Percentiles rank a stretch among this genome's conserved stretches.
Evolutionary conservation across 148 eudicot species (phyloP).

Genomic region (Drosera capensis): DNA sequence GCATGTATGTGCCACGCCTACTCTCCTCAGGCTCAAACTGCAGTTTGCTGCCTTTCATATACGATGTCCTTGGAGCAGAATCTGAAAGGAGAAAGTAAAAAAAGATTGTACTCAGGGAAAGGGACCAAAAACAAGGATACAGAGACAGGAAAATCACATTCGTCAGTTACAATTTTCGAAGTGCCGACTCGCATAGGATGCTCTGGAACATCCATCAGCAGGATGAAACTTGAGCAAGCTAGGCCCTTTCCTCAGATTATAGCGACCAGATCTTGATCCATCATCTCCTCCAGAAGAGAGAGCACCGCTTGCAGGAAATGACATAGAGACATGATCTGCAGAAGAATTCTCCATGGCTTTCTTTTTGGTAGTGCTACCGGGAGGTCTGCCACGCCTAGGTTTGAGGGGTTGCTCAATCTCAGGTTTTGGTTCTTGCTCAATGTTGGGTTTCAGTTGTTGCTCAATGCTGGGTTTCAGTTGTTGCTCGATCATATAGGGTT

Average conservation of each 20-base stretch:
- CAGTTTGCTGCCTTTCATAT: constrained; percentile 45
- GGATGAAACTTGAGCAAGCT: constrained; percentile 24
- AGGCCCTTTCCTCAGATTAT: constrained; percentile 63
- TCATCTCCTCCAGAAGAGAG: constrained; percentile 44
- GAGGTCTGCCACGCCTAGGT: constrained; percentile 82
- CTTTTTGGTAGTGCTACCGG: constrained; percentile 18
- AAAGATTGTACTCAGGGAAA: too few species aligned
- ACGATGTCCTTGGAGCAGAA: constrained; percentile 34
- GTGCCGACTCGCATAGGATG: constrained; percentile 23
- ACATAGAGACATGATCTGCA: constrained; percentile 33
- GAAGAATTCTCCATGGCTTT: constrained; percentile 38
- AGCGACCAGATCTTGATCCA: constrained; percentile 27
- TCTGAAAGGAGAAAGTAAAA: constrained; percentile 23
- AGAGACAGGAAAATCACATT: too few species aligned
- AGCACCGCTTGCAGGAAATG: constrained; percentile 40
- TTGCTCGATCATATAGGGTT: too few species aligned
- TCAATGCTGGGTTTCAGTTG: too few species aligned
- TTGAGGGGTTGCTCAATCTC: constrained; percentile 56
- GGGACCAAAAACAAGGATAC: too few species aligned
- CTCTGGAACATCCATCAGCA: constrained; percentile 12
- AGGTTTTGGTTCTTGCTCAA: too few species aligned
- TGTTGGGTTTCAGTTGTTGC: too few species aligned
- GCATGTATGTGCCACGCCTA: constrained; percentile 60
- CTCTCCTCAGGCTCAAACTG: constrained; percentile 38
- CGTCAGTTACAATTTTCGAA: constrained; percentile 32